Evolutionary conservation across 2,329 filamentous ascomycete genomes (phyloP).

Genomic region (Polychaeton citri): DNA sequence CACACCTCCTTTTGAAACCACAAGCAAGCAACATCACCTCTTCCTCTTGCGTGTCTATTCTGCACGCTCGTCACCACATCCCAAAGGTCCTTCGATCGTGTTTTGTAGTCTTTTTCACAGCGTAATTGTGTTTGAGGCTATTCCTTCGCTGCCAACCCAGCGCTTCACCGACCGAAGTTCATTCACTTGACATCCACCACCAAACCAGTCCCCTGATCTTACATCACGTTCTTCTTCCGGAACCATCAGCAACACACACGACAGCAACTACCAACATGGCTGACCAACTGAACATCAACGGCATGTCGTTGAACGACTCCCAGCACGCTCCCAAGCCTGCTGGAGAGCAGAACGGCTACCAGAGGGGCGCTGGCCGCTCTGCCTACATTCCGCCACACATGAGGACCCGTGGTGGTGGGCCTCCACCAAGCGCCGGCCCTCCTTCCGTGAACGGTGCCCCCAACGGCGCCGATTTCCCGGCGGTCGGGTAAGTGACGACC

Average conservation of each 20-base stretch:
- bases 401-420: constrained; percentile 32
- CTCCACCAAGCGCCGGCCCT: constrained; percentile 26
- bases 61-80: not conserved
- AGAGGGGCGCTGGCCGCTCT: constrained; percentile 43
- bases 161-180: not conserved
- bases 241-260: not conserved
- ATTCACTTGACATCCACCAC: not conserved
- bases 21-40: no score
- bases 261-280: constrained; percentile 41
- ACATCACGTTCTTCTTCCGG: no score
- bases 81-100: not conserved
- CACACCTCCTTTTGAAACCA: no score
- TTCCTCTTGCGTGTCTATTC: not conserved
- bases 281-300: constrained; percentile 72
- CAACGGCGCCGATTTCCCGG: constrained; percentile 51
- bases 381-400: constrained; percentile 78
- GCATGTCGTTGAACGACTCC: constrained; percentile 56
- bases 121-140: constrained; percentile 1
- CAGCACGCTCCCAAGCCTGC: constrained; percentile 40
- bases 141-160: not conserved
- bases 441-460: constrained; percentile 22
- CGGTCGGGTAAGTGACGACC: constrained; percentile 14
- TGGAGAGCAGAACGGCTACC: constrained; percentile 27
- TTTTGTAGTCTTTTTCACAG: constrained; percentile 1
- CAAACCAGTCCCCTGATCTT: no score